phyloP scores from a whole-genome alignment of 2,329 filamentous ascomycete species.

The Ophiostoma sp. region DNA sequence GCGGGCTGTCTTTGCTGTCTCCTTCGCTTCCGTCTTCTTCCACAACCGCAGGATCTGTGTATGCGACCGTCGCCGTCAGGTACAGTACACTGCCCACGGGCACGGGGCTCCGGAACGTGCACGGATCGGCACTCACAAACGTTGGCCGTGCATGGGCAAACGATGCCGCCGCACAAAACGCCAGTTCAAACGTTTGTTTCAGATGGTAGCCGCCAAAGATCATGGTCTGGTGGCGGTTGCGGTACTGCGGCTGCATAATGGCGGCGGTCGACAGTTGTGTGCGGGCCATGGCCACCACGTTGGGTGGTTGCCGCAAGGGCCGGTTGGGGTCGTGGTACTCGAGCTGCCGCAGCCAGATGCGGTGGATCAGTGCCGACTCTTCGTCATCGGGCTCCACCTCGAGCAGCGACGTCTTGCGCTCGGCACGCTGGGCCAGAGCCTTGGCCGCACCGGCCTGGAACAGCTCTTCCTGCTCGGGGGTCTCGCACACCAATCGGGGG shows the following conservation, averaged over 20 bases:
- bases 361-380: constrained; percentile 70
- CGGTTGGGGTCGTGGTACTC: constrained; percentile 42
- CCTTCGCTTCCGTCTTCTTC: constrained; percentile 30
- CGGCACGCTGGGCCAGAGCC: constrained; percentile 59
- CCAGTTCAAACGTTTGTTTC: constrained; percentile 73
- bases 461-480: constrained; percentile 62
- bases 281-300: constrained; percentile 57
- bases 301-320: constrained; percentile 37
- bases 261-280: constrained; percentile 62
- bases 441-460: constrained; percentile 44
- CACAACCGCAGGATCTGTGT: constrained; percentile 61
- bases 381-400: constrained; percentile 69
- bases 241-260: constrained; percentile 69
- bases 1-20: constrained; percentile 34
- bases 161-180: constrained; percentile 63
- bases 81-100: constrained; percentile 75
- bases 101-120: constrained; percentile 73
- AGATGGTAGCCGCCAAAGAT: constrained; percentile 76
- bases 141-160: constrained; percentile 25
- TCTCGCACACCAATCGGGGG: constrained; percentile 59
- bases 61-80: constrained; percentile 69
- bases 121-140: constrained; percentile 58
- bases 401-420: constrained; percentile 46
- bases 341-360: constrained; percentile 68
- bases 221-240: constrained; percentile 67